These are phyloP conservation scores for Candida maltosa DNA, from an alignment of 805 yeast genomes.

Conservation along the genomic window DNA sequence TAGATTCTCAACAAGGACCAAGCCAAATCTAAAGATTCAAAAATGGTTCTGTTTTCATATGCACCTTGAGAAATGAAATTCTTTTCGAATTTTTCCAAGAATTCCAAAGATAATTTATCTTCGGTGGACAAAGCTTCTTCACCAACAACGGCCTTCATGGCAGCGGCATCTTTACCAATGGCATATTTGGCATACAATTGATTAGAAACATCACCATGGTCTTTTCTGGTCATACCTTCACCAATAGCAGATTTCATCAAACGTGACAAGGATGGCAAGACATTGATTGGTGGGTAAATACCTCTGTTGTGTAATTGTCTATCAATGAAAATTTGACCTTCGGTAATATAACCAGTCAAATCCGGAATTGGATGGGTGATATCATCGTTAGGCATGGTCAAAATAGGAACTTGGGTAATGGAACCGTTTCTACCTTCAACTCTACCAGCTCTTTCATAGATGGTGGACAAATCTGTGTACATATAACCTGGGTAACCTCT, in stretches of 20 bases:
- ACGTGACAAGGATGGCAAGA: conserved; percentile 94
- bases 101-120: conserved; percentile 95
- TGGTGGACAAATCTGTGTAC: conserved; percentile 99
- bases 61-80: conserved; percentile 95
- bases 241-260: conserved; percentile 99
- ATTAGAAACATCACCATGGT: conserved; percentile 98
- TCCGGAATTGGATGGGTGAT: conserved; percentile 99
- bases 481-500: conserved; percentile 99
- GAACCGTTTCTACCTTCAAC: conserved; percentile 99
- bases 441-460: conserved; percentile 99
- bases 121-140: conserved; percentile 98
- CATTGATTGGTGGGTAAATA: conserved; percentile 98
- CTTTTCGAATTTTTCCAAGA: conserved; percentile 96
- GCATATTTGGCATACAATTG: conserved; percentile 99
- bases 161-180: conserved; percentile 99
- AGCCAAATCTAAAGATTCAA: conserved; percentile 95
- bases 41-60: conserved; percentile 90
- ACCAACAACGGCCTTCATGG: conserved; percentile 99
- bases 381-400: conserved; percentile 99
- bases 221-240: conserved; percentile 99
- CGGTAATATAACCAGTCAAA: conserved; percentile 98
- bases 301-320: conserved; percentile 96
- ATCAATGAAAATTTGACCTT: conserved; percentile 97
- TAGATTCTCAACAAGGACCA: conserved; percentile 97
- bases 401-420: conserved; percentile 96